Conservation (phyloP, 441 rosid species). For the Jatropha podagrica region DNA sequence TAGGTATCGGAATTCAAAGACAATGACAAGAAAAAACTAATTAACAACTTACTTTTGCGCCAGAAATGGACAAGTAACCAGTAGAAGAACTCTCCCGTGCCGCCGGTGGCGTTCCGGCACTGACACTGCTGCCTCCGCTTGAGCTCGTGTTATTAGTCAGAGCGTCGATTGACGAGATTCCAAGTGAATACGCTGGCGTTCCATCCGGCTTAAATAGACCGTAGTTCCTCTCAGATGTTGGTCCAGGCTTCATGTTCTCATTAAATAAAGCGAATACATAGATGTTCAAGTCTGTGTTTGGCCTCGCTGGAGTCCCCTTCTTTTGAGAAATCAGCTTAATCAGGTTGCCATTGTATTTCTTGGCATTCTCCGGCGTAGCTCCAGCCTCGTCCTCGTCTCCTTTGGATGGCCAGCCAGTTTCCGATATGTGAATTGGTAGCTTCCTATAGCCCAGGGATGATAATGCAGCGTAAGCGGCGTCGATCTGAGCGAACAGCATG, state of each 20-base stretch:
- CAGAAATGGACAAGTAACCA: slow-evolving; percentile 77
- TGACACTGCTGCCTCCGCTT: slow-evolving; percentile 18
- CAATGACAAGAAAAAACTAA: background rate
- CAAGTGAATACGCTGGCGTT: slow-evolving; percentile 64
- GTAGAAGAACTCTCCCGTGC: slow-evolving; percentile 46
- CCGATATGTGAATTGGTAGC: slow-evolving; percentile 68
- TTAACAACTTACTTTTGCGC: slow-evolving; percentile 41
- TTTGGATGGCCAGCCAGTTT: slow-evolving; percentile 98
- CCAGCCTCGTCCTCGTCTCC: slow-evolving; percentile 83
- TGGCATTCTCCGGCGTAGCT: slow-evolving; percentile 76
- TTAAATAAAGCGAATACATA: slow-evolving; percentile 84
- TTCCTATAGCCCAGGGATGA: slow-evolving; percentile 60
- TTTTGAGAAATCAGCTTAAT: slow-evolving; percentile 50
- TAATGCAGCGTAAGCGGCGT: slow-evolving; percentile 72
- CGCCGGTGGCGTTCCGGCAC: slow-evolving; percentile 21
- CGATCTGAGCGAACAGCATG: slow-evolving; percentile 91
- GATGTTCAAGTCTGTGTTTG: slow-evolving; percentile 49
- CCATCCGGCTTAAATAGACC: slow-evolving; percentile 92
- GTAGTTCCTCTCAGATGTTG: slow-evolving; percentile 92
- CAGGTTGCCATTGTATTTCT: slow-evolving; percentile 77
- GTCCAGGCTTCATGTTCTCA: slow-evolving; percentile 94
- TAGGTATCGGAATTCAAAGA: background rate
- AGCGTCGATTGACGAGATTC: slow-evolving; percentile 30
- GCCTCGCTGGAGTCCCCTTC: slow-evolving; percentile 80
- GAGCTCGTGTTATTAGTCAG: slow-evolving; percentile 23